A percentile compares a stretch with the other conserved stretches of the same genome.
phyloP scores from a whole-genome alignment of 2,329 filamentous ascomycete genomes.

The Pleoardoris graminearum region DNA sequence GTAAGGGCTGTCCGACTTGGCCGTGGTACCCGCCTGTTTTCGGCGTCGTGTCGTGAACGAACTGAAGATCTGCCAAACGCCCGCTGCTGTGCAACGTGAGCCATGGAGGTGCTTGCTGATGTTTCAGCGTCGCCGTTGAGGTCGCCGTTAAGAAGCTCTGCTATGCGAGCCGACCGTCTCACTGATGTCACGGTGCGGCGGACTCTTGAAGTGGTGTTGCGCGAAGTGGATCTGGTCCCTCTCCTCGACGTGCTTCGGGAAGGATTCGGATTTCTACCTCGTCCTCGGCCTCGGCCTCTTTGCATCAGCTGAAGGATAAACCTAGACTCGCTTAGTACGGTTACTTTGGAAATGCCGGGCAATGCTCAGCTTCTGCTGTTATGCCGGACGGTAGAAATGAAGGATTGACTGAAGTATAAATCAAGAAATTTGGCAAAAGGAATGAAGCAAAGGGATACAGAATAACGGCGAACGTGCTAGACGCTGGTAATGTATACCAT shows the following conservation, averaged over 20 bases:
- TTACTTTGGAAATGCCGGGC: conserved; percentile 22
- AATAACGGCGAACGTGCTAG: conserved; percentile 7
- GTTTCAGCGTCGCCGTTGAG: conserved; percentile 14
- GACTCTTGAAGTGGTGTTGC: conserved; percentile 20
- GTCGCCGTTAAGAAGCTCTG: conserved; percentile 34
- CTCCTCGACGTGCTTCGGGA: conserved; percentile 30
- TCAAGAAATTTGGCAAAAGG: conserved; percentile 23
- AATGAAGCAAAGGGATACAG: conserved; percentile 13
- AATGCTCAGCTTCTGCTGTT: conserved; percentile 28
- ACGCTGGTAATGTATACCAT: conserved; percentile 21
- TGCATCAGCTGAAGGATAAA: conserved; percentile 42
- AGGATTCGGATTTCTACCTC: conserved; percentile 41
- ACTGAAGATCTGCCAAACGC: conserved; percentile 37
- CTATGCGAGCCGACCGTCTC: conserved; percentile 40
- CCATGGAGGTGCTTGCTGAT: conserved; percentile 29
- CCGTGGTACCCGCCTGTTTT: conserved; percentile 30
- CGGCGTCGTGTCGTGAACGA: conserved; percentile 33
- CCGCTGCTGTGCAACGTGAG: conserved; percentile 44
- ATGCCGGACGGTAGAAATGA: conserved; percentile 22
- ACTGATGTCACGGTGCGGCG: conserved; percentile 28
- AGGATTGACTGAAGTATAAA: conserved; percentile 4
- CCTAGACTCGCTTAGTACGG: conserved; percentile 35
- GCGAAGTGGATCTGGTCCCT: conserved; percentile 31
- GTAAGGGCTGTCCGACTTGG: conserved; percentile 28
- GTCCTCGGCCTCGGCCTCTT: conserved; percentile 41